These are phyloP conservation scores for Rhizopogon vesiculosus DNA, from an alignment of 768 basidiomycete genomes.

Conservation along the genomic window DNA sequence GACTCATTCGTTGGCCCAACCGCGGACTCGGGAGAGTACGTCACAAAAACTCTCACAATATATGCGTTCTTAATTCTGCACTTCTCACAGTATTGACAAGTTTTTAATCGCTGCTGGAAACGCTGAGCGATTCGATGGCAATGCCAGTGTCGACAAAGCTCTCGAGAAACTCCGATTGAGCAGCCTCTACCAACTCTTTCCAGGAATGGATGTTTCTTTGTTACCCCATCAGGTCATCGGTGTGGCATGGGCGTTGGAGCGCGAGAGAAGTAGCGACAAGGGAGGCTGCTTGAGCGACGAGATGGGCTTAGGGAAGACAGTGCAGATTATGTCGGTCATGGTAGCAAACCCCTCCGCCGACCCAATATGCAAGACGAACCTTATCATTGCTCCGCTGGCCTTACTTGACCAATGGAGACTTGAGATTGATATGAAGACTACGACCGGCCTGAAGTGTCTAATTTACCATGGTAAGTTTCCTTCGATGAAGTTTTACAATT, in stretches of 20 bases:
- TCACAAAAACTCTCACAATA: background rate
- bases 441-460: constrained; percentile 40
- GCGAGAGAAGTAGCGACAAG: constrained; percentile 21
- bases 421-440: constrained; percentile 57
- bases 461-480: constrained; percentile 58
- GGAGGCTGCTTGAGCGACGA: constrained; percentile 32
- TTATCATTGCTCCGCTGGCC: constrained; percentile 64
- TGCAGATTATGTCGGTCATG: constrained; percentile 60
- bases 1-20: constrained; percentile 42
- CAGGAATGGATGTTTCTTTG: constrained; percentile 54
- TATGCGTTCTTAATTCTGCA: background rate
- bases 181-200: constrained; percentile 42
- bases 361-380: constrained; percentile 51
- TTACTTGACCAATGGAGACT: constrained; percentile 64
- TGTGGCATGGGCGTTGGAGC: constrained; percentile 38
- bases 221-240: constrained; percentile 68
- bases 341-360: constrained; percentile 48
- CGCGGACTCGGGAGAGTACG: constrained; percentile 48
- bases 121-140: constrained; percentile 53
- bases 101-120: constrained; percentile 55
- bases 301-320: constrained; percentile 58
- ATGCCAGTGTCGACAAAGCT: constrained; percentile 54
- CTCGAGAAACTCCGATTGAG: constrained; percentile 47
- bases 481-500: background rate
- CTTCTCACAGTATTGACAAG: constrained; percentile 36